Conservation (phyloP, 805 yeast genomes). For the Starmerella scarabaei region DNA sequence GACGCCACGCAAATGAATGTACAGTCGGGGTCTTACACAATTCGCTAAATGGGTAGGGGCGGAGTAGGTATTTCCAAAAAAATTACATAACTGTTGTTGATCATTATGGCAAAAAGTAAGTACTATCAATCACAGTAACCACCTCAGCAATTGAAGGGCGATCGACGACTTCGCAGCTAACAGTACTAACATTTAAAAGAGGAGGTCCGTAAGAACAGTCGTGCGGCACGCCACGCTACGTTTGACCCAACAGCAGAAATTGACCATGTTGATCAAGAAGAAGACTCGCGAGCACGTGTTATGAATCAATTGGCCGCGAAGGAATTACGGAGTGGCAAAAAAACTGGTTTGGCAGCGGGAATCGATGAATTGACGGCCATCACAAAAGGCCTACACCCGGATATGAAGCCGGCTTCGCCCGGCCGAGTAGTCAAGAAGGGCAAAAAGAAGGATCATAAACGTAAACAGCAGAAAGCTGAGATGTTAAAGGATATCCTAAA, state of each 20-base stretch:
- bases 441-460: constrained; percentile 11
- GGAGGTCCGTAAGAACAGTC: constrained; percentile 13
- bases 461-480: constrained; percentile 18
- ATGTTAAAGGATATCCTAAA: constrained; percentile 21
- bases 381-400: constrained; percentile 11
- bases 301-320: constrained; percentile 16
- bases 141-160: no score
- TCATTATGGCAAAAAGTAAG: no score
- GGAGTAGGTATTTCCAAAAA: no score
- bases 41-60: no score
- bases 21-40: no score
- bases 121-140: no score
- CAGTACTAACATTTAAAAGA: no score
- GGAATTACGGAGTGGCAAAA: constrained; percentile 7
- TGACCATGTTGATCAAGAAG: neutral
- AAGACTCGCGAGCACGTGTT: constrained; percentile 12
- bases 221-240: constrained; percentile 18
- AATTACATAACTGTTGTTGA: no score
- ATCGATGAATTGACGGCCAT: constrained; percentile 15
- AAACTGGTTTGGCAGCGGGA: constrained; percentile 1
- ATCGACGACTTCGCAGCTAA: no score
- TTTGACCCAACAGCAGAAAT: neutral
- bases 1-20: no score
- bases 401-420: neutral
- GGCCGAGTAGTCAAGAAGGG: constrained; percentile 1